Evolutionary conservation across 352 stramenopile genomes (phyloP).

Genomic region (Blastocystis sp.): DNA sequence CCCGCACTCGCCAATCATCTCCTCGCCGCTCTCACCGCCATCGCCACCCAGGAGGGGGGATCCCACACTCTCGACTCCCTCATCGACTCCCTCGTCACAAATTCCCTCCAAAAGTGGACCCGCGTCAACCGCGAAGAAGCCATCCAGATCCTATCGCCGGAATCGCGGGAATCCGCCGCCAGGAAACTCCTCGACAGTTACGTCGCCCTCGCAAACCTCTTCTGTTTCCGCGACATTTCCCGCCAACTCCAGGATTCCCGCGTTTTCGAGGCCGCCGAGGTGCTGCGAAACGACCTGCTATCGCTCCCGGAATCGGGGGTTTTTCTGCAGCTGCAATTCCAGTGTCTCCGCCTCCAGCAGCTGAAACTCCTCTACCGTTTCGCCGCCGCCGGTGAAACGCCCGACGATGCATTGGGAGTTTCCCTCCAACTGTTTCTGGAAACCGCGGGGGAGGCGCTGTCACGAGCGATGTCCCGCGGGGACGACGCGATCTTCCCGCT

Average conservation of each 20-base stretch:
- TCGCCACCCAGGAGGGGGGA: neutral
- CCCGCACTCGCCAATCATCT: neutral
- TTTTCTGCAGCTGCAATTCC: neutral
- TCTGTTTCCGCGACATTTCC: neutral
- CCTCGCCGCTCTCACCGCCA: neutral
- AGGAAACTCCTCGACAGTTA: neutral
- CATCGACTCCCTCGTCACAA: no score
- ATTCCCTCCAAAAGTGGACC: no score
- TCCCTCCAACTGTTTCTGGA: neutral
- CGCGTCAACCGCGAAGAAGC: neutral
- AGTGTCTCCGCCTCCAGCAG: neutral
- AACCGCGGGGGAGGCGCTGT: neutral
- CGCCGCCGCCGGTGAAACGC: neutral
- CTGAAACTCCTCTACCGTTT: neutral
- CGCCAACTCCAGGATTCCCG: neutral
- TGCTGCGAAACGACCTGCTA: neutral
- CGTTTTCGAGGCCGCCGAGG: neutral
- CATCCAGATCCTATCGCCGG: neutral
- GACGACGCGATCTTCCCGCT: neutral
- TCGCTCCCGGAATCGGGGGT: no score
- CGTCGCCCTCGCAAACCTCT: neutral
- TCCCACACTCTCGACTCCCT: no score
- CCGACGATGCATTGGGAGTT: neutral
- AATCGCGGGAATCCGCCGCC: neutral
- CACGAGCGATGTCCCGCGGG: neutral